These are phyloP conservation scores for Thymus quinquecostatus DNA, from an alignment of 257 asterid genomes.

Conservation along the genomic window DNA sequence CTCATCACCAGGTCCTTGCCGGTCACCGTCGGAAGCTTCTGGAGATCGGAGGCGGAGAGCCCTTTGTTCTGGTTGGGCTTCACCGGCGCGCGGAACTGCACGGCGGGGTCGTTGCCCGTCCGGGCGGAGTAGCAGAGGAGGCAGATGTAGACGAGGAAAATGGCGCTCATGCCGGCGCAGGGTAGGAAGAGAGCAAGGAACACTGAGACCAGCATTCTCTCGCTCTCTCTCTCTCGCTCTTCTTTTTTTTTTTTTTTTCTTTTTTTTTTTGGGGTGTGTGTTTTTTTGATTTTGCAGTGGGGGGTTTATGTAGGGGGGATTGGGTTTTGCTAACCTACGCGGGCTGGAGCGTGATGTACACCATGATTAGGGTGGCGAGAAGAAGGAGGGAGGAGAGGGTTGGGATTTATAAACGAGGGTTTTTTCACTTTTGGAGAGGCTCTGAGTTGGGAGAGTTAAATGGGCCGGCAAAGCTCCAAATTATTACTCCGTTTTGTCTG, in stretches of 20 bases:
- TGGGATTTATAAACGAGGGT: conserved; percentile 33
- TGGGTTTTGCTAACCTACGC: conserved; percentile 6
- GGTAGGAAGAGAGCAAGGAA: conserved; percentile 87
- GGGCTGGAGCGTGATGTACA: conserved; percentile 36
- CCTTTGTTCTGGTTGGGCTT: conserved; percentile 49
- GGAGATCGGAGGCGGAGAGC: conserved; percentile 68
- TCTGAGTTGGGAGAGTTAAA: no score
- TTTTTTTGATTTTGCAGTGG: neutral
- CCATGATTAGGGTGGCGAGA: conserved; percentile 38
- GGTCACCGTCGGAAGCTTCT: conserved; percentile 61
- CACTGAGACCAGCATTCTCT: conserved; percentile 63
- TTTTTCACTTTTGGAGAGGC: neutral
- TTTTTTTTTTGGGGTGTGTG: neutral
- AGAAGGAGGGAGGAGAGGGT: neutral
- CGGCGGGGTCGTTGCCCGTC: neutral
- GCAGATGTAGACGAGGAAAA: conserved; percentile 79
- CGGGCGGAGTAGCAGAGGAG: conserved; percentile 73
- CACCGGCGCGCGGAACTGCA: conserved; percentile 31
- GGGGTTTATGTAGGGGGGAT: neutral
- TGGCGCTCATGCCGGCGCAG: conserved; percentile 83
- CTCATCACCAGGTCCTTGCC: conserved; percentile 72
- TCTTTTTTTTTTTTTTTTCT: neutral
- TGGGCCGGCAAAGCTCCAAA: no score
- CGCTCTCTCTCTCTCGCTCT: neutral
- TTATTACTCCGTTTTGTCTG: no score